Evolutionary conservation across 495 filamentous ascomycete species (phyloP).

Genomic region (Sporormia fimetaria): DNA sequence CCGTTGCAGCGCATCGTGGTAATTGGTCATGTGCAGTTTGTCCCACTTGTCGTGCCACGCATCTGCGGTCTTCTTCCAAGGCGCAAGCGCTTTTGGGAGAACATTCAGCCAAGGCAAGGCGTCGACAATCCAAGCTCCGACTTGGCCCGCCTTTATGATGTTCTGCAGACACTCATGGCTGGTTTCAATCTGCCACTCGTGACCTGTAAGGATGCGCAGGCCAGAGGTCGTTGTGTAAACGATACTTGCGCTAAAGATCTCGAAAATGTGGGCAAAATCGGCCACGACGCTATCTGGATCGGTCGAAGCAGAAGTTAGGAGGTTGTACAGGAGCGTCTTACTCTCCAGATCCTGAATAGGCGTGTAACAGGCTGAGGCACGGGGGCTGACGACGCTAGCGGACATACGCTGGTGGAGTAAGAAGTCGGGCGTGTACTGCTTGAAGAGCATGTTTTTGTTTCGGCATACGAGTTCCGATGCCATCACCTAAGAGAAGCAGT

Average conservation of each 20-base stretch:
- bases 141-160: slow-evolving; percentile 22
- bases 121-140: slow-evolving; percentile 30
- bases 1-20: slow-evolving; percentile 6
- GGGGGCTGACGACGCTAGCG: neutral
- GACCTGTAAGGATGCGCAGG: slow-evolving; percentile 25
- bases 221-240: slow-evolving; percentile 33
- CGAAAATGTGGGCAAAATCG: slow-evolving; percentile 23
- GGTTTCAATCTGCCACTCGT: slow-evolving; percentile 29
- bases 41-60: slow-evolving; percentile 19
- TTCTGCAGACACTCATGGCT: slow-evolving; percentile 27
- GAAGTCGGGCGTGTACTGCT: slow-evolving; percentile 3
- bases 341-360: slow-evolving; percentile 8
- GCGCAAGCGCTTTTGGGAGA: slow-evolving; percentile 28
- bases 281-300: too few species aligned
- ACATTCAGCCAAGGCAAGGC: slow-evolving; percentile 31
- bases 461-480: slow-evolving; percentile 7
- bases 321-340: slow-evolving; percentile 15
- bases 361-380: neutral
- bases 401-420: neutral
- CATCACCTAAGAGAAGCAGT: slow-evolving; percentile 13
- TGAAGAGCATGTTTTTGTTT: slow-evolving; percentile 4
- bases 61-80: slow-evolving; percentile 30
- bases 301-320: slow-evolving; percentile 10
- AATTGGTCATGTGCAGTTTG: slow-evolving; percentile 11
- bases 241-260: slow-evolving; percentile 30